Percentiles rank a stretch among this genome's conserved stretches.
Evolutionary conservation across 2,329 filamentous ascomycete genomes (phyloP).

Genomic region (Fonsecaea erecta): DNA sequence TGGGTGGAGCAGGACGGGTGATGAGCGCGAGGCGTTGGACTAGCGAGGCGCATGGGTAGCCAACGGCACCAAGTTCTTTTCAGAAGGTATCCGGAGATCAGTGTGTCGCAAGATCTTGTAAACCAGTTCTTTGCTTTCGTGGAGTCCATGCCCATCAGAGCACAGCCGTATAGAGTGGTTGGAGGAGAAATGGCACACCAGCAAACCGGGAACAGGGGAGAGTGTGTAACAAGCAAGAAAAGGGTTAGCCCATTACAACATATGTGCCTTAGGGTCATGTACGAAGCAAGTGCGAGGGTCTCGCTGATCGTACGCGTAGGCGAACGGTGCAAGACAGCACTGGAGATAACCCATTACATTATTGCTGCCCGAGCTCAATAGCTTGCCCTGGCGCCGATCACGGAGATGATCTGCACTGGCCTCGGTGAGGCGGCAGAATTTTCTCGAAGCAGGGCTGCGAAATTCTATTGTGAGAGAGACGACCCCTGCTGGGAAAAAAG

Average conservation of each 20-base stretch:
- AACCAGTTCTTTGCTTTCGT: neutral
- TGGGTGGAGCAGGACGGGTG: slow-evolving; percentile 23
- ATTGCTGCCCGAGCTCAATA: slow-evolving; percentile 29
- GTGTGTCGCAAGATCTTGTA: slow-evolving; percentile 4
- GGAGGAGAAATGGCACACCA: neutral
- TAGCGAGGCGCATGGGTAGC: slow-evolving; percentile 21
- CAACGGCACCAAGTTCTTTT: slow-evolving; percentile 5
- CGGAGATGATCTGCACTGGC: slow-evolving; percentile 30
- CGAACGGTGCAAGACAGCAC: slow-evolving; percentile 10
- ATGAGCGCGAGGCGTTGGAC: slow-evolving; percentile 25
- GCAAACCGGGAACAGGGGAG: neutral
- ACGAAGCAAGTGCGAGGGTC: slow-evolving; percentile 6
- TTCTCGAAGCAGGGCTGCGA: slow-evolving; percentile 21
- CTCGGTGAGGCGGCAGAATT: slow-evolving; percentile 29
- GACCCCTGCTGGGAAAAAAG: neutral
- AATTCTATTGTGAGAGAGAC: neutral
- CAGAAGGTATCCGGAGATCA: neutral
- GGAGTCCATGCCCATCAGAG: neutral
- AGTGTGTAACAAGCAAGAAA: slow-evolving; percentile 4
- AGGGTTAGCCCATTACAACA: slow-evolving; percentile 8
- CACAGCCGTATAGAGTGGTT: neutral
- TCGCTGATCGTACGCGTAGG: slow-evolving; percentile 6
- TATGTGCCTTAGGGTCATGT: neutral
- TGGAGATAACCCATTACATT: slow-evolving; percentile 19
- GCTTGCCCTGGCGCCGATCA: slow-evolving; percentile 27